These are phyloP conservation scores for Pinus albicaulis DNA, from an alignment of 75 land plant species.

Conservation along the genomic window DNA sequence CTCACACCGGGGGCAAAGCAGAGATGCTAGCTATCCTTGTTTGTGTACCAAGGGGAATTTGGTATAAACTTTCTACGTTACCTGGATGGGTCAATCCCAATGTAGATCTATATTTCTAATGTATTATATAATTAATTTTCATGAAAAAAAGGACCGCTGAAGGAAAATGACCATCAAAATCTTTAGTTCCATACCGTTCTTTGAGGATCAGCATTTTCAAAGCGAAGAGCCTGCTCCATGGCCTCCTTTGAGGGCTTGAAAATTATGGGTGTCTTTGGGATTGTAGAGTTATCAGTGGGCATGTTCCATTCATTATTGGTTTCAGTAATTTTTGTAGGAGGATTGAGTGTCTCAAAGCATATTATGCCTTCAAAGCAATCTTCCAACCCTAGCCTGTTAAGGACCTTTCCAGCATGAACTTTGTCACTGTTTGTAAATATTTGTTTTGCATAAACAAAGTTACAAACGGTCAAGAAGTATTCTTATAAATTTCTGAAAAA, in stretches of 20 bases:
- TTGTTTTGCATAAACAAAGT: constrained; percentile 17
- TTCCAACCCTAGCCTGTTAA: constrained; percentile 64
- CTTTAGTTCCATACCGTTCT: constrained; percentile 28
- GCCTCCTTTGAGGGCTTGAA: constrained; percentile 71
- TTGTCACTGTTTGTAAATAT: constrained; percentile 81
- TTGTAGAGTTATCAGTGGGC: not conserved
- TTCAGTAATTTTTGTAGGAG: constrained; percentile 21
- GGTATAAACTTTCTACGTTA: no score
- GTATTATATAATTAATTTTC: no score
- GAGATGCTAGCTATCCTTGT: no score
- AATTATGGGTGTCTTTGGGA: constrained; percentile 57
- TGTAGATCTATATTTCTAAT: no score
- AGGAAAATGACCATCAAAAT: not conserved
- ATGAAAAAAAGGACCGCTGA: not conserved
- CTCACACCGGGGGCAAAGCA: no score
- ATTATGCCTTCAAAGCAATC: constrained; percentile 84
- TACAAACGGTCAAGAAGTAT: not conserved
- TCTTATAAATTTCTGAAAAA: not conserved
- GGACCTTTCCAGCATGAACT: constrained; percentile 56
- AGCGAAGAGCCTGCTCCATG: constrained; percentile 50
- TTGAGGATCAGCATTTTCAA: constrained; percentile 23
- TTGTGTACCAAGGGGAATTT: no score
- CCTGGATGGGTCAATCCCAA: no score
- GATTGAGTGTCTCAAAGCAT: constrained; percentile 83
- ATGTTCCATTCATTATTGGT: not conserved